A percentile compares a stretch with the other conserved stretches of the same genome.
phyloP scores from a whole-genome alignment of 352 stramenopile species.

The Blastocystis sp. region DNA sequence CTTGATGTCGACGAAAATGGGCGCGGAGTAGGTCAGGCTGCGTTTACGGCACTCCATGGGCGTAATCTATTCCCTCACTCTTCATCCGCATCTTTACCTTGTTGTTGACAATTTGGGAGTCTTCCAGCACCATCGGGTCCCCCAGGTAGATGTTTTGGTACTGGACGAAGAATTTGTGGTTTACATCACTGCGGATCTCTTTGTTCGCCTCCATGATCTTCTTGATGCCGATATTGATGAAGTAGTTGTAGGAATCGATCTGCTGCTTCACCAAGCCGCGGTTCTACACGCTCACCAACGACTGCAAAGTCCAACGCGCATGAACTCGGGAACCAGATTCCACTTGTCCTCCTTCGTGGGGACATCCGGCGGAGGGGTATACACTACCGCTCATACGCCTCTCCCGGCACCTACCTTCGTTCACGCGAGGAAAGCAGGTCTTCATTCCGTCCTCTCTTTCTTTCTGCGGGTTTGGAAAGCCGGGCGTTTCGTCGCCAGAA shows the following conservation, averaged over 20 bases:
- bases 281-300: constrained; percentile 72
- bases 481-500: constrained; percentile 2
- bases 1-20: constrained; percentile 96
- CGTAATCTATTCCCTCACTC: constrained; percentile 76
- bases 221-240: constrained; percentile 94
- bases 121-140: constrained; percentile 90
- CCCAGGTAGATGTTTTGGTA: constrained; percentile 98
- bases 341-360: constrained; percentile 85
- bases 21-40: constrained; percentile 96
- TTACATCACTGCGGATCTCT: constrained; percentile 81
- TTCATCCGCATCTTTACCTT: constrained; percentile 65
- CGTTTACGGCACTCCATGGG: constrained; percentile 94
- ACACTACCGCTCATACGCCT: constrained; percentile 34
- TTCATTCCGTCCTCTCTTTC: neutral
- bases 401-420: neutral
- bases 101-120: constrained; percentile 85
- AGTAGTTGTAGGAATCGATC: constrained; percentile 99
- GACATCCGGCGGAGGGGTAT: constrained; percentile 24
- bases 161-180: constrained; percentile 96
- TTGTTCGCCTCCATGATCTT: constrained; percentile 92
- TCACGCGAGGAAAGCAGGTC: constrained; percentile 40
- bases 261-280: constrained; percentile 91
- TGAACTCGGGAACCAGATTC: constrained; percentile 95
- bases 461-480: neutral
- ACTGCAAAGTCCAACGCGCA: constrained; percentile 77